Conservation (phyloP, 2,329 filamentous ascomycete species). For the Fusarium denticulatum region DNA sequence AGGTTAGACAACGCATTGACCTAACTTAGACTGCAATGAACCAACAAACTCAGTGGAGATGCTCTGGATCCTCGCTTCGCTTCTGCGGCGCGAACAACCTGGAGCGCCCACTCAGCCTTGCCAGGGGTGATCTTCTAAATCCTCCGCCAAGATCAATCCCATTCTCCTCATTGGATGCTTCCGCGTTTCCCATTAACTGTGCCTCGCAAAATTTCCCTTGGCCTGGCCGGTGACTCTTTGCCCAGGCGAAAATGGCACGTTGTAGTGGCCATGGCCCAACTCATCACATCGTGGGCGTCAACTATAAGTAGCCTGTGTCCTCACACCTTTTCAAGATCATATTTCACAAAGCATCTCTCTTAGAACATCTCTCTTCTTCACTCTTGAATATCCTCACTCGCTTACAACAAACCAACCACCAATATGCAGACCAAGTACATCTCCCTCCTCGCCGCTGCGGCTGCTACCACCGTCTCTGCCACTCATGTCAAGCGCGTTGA, state of each 20-base stretch:
- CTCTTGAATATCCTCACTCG: not conserved
- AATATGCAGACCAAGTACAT: conserved; percentile 20
- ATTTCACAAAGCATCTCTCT: not conserved
- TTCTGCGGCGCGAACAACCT: not conserved
- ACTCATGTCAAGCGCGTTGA: conserved; percentile 8
- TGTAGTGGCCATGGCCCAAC: not conserved
- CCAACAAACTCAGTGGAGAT: not conserved
- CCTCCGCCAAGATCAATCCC: not conserved
- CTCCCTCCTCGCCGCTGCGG: conserved; percentile 16
- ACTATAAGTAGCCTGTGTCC: conserved; percentile 2
- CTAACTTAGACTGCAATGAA: not conserved
- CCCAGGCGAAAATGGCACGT: not conserved
- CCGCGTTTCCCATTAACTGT: not conserved
- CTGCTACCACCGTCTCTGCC: conserved; percentile 7
- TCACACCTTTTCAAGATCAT: not conserved
- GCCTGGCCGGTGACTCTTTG: not conserved
- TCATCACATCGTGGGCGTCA: not conserved
- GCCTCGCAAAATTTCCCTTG: conserved; percentile 1
- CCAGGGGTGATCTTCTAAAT: not conserved
- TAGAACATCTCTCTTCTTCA: not conserved
- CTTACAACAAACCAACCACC: not conserved
- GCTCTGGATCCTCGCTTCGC: not conserved
- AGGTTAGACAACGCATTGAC: not conserved
- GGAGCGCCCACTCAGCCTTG: conserved; percentile 11
- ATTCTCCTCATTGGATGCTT: not conserved